Evolutionary conservation across 73 alveolate species (phyloP).

Genomic region (Diophrys sp.): DNA sequence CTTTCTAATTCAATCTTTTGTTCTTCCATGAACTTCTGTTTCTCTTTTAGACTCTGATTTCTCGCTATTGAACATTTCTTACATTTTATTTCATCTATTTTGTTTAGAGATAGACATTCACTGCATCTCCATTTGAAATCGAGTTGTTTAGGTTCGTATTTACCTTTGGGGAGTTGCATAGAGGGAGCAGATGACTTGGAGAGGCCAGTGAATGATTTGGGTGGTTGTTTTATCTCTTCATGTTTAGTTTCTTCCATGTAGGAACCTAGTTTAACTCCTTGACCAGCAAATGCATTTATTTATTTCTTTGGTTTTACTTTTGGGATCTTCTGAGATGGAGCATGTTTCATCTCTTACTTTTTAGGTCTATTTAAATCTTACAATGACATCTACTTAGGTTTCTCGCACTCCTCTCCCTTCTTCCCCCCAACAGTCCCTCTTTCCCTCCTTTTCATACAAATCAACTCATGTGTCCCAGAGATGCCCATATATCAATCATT

Average conservation of each 20-base stretch:
- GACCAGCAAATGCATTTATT: slow-evolving; percentile 24
- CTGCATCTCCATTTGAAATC: slow-evolving; percentile 32
- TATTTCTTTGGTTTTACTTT: slow-evolving; percentile 20
- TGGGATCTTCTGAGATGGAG: slow-evolving; percentile 7
- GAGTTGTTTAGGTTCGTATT: slow-evolving; percentile 11
- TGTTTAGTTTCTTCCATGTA: slow-evolving; percentile 7
- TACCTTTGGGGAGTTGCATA: neutral
- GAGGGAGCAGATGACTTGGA: slow-evolving; percentile 1
- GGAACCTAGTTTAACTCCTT: slow-evolving; percentile 42
- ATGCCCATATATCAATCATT: too few species aligned
- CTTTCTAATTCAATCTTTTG: slow-evolving; percentile 10
- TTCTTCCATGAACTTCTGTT: slow-evolving; percentile 10
- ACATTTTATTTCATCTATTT: slow-evolving; percentile 22
- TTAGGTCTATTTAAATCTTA: neutral
- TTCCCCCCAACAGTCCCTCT: neutral
- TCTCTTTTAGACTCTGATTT: slow-evolving; percentile 14
- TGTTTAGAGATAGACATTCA: slow-evolving; percentile 30
- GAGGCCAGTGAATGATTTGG: slow-evolving; percentile 38
- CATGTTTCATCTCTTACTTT: neutral
- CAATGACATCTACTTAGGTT: neutral
- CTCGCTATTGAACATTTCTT: slow-evolving; percentile 24
- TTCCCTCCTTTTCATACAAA: slow-evolving; percentile 22
- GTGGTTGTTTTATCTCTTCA: slow-evolving; percentile 25
- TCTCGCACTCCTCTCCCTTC: neutral
- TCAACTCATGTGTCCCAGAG: slow-evolving; percentile 37